Conservation (phyloP, 2,329 filamentous ascomycete species). For the Pseudogymnoascus sp. region DNA sequence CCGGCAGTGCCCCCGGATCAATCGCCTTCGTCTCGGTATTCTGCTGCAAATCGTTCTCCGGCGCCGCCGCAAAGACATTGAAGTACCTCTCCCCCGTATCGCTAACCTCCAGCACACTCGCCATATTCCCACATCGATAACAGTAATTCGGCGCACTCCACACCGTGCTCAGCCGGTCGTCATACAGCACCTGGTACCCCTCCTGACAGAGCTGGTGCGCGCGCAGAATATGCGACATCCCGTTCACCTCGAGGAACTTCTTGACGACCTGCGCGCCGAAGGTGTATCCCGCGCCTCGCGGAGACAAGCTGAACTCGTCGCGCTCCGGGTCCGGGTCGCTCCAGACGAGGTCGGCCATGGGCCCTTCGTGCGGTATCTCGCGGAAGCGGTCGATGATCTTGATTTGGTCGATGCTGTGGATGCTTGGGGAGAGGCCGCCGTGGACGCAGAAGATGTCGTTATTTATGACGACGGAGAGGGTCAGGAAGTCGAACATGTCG, state of each 20-base stretch:
- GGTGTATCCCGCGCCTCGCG: slow-evolving; percentile 90
- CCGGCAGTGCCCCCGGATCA: slow-evolving; percentile 56
- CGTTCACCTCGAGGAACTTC: slow-evolving; percentile 95
- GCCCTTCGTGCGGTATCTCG: slow-evolving; percentile 96
- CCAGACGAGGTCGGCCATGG: slow-evolving; percentile 99
- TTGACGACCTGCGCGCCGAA: slow-evolving; percentile 97
- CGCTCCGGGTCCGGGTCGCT: slow-evolving; percentile 95
- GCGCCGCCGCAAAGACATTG: slow-evolving; percentile 95
- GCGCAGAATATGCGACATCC: slow-evolving; percentile 93
- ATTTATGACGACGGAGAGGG: slow-evolving; percentile 93
- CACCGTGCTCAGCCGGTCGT: slow-evolving; percentile 88
- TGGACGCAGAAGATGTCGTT: slow-evolving; percentile 99
- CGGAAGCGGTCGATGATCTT: slow-evolving; percentile 99
- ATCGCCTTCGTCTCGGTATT: slow-evolving; percentile 63
- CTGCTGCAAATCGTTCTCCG: slow-evolving; percentile 88
- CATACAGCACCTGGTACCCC: slow-evolving; percentile 93
- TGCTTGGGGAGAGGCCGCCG: slow-evolving; percentile 80
- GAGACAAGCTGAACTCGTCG: slow-evolving; percentile 92
- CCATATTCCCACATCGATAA: slow-evolving; percentile 93
- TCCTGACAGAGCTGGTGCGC: slow-evolving; percentile 99
- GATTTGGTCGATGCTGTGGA: slow-evolving; percentile 98
- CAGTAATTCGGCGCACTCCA: slow-evolving; percentile 88
- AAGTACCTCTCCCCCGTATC: slow-evolving; percentile 90
- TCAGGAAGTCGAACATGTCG: slow-evolving; percentile 99
- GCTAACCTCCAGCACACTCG: slow-evolving; percentile 91